Evolutionary conservation across 2,329 filamentous ascomycete species (phyloP).

Genomic region (Paracorniculantispora psalliotae): DNA sequence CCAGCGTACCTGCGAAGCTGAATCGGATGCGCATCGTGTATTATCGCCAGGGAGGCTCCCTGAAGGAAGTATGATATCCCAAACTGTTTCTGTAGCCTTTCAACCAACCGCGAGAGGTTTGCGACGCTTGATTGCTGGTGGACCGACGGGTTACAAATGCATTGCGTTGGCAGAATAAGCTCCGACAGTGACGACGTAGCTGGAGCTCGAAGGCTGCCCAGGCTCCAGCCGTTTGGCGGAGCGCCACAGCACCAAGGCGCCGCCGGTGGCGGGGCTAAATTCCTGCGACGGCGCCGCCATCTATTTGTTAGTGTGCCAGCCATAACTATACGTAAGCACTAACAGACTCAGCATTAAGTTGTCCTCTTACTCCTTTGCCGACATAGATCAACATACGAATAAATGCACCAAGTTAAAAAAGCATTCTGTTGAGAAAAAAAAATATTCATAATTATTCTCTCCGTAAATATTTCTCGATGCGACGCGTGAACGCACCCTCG

Average conservation of each 20-base stretch:
- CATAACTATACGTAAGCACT: neutral
- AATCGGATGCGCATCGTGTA: conserved; percentile 73
- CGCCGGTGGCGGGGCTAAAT: neutral
- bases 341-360: no score
- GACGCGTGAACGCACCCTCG: no score
- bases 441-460: no score
- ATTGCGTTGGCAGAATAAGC: neutral
- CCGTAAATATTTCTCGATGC: no score
- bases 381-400: no score
- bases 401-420: no score
- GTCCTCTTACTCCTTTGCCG: no score
- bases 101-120: neutral
- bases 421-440: no score
- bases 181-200: neutral
- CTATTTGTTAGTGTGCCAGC: neutral
- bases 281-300: neutral
- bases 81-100: neutral
- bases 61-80: neutral
- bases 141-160: neutral
- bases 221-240: neutral
- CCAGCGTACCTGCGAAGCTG: conserved; percentile 72
- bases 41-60: no score
- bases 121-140: neutral
- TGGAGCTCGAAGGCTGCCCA: neutral
- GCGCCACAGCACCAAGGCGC: neutral